A percentile compares a stretch with the other conserved stretches of the same genome.
phyloP scores from a whole-genome alignment of 768 basidiomycete genomes.

The Russula earlei region DNA sequence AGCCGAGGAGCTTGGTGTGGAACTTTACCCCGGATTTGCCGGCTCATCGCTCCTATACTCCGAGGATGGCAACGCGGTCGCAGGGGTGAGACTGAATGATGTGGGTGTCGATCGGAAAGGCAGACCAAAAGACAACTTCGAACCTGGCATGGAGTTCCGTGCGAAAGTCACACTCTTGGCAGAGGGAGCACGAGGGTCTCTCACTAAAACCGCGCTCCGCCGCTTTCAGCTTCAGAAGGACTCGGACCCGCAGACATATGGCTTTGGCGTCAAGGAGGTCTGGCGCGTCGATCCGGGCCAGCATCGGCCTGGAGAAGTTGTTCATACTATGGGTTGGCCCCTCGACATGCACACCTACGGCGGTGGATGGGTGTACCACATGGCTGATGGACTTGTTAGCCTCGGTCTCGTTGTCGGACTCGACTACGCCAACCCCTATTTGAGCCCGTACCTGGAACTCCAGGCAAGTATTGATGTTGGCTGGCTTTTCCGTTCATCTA shows the following conservation, averaged over 20 bases:
- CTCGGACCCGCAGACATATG: slow-evolving; percentile 86
- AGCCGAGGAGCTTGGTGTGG: slow-evolving; percentile 82
- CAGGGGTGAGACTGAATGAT: slow-evolving; percentile 86
- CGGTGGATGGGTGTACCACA: slow-evolving; percentile 92
- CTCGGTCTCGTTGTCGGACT: slow-evolving; percentile 88
- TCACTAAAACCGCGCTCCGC: slow-evolving; percentile 70
- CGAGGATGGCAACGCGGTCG: slow-evolving; percentile 49
- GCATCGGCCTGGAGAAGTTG: slow-evolving; percentile 70
- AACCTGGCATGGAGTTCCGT: slow-evolving; percentile 94
- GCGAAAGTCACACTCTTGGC: slow-evolving; percentile 88
- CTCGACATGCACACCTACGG: slow-evolving; percentile 75
- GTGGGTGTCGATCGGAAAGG: slow-evolving; percentile 78
- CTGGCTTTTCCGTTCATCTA: neutral
- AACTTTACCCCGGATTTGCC: slow-evolving; percentile 95
- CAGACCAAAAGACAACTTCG: slow-evolving; percentile 76
- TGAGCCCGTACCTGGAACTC: slow-evolving; percentile 87
- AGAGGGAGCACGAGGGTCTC: slow-evolving; percentile 89
- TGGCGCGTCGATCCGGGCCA: slow-evolving; percentile 71
- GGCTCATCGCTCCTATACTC: slow-evolving; percentile 76
- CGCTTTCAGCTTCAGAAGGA: slow-evolving; percentile 64
- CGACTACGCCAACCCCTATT: slow-evolving; percentile 90
- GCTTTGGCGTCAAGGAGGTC: slow-evolving; percentile 93
- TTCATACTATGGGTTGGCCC: slow-evolving; percentile 95
- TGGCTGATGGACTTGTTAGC: slow-evolving; percentile 84
- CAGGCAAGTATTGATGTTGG: slow-evolving; percentile 46